These are phyloP conservation scores for Trapa bicornis DNA, from an alignment of 345 rosid genomes.

Conservation along the genomic window DNA sequence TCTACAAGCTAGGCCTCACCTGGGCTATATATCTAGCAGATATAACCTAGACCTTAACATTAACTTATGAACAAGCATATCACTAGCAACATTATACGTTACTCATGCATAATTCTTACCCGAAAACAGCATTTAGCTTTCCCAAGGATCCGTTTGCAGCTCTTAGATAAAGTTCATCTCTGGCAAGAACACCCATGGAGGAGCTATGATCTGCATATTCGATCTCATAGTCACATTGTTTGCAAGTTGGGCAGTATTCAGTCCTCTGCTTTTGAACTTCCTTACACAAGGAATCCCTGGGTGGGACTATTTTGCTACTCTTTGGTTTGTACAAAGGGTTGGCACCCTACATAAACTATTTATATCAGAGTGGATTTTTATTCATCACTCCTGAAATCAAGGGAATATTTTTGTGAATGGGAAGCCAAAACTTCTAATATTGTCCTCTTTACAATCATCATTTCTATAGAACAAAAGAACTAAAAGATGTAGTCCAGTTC, in stretches of 20 bases:
- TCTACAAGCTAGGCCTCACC: background rate
- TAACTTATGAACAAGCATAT: background rate
- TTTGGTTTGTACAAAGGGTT: constrained; percentile 70
- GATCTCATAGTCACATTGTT: constrained; percentile 91
- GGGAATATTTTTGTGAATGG: background rate
- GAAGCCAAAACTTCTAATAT: too few relatives aligned
- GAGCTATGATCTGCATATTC: constrained; percentile 92
- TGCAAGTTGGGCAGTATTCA: constrained; percentile 38
- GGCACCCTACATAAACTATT: constrained; percentile 56
- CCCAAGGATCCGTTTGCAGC: constrained; percentile 54
- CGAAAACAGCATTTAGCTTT: constrained; percentile 49
- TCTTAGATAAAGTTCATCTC: constrained; percentile 58
- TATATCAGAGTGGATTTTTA: constrained; percentile 4
- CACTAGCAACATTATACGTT: background rate
- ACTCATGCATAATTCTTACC: constrained; percentile 26
- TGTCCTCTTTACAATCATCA: too few relatives aligned
- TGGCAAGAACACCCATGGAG: constrained; percentile 80
- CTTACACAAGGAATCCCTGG: constrained; percentile 43
- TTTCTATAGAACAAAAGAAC: background rate
- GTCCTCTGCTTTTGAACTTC: constrained; percentile 51
- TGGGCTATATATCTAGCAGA: background rate
- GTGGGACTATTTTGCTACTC: constrained; percentile 34
- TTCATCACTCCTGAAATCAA: background rate
- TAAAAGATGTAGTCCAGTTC: background rate
- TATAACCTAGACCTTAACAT: background rate